Evolutionary conservation across 2,329 filamentous ascomycete genomes (phyloP), one percentile per base, ranked within the genome.

Genomic region (Cladosporium sp.): DNA sequence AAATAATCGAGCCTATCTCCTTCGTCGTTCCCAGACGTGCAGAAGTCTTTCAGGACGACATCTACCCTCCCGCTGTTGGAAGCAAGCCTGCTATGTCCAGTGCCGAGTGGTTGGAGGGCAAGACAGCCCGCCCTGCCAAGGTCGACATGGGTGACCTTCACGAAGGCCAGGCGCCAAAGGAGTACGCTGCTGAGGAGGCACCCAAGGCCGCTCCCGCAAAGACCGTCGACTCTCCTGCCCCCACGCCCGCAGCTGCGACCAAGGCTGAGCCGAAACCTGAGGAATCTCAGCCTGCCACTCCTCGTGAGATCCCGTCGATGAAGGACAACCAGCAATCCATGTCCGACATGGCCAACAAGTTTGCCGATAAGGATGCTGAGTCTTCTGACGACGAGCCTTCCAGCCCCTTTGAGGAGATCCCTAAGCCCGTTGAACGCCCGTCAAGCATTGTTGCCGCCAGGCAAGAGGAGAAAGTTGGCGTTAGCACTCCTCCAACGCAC

Each of bases 41-140:
- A 49, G 90, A 96, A 70, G 89, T 86, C 45, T 96, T 96, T 82
- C 92, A 97, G 72, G 88, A 90, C 54, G 93, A 98, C 66, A 96
- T 98, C 62, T 98, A 88, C 70, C 93, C 92, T 36, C 92, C 93
- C 9, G 85, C 90, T 11, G 77, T 78, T 50, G 92, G 93, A 54
- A 68, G 80, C 48, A 94, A 89, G 71, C 82, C 93, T 43, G 91
- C 86, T 52, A 80, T 95, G 64, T 86, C 83, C 50, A 80, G 86
- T 35, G 72, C 78, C 39, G 91, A 97, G 59, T 98, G 91, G 91
- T 78, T 95, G 47, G 77, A 78, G 12, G 93, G 93, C 56, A 93
- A 95, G 74, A 62, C 58, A 19, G 89, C 77, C 7, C 70, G 94
- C 36, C 91, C 93, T 7, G 78, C 90, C 53, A 97, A 95, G 78